Base-by-base conservation (phyloP, 257 asterid species). In the Solanum chmielewskii region DNA sequence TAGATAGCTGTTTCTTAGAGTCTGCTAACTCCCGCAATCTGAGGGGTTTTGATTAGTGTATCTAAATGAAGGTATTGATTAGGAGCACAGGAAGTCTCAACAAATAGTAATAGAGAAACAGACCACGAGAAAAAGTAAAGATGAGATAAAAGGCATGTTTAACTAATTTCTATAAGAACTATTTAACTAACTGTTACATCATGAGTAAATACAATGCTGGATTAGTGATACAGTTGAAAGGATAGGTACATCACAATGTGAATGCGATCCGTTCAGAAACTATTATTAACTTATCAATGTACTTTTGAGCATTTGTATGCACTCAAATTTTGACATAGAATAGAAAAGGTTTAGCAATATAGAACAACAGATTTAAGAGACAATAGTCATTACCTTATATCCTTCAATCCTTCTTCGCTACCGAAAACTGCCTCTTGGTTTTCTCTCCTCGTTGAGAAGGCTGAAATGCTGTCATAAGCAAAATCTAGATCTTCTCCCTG, bases 391-490 rank as follows among this genome's bases (percentile, higher is more conserved):
- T 87, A 97, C 98, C 98, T 91, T 91, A 95, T 97, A 86, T 97
- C 99, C 92, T 97, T 97, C 90, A 97, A 87, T 87, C 99, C 99
- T 95, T 97, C 99, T 91, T 96, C 99, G 86, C 98, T 92, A 88
- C 99, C 99, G 89, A 97, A 97, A 88, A 96, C 98, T 33, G 99
- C 99, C 91, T 95, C 99, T 87, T 97, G 99, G 93, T 94, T 96
- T 94, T 94, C 99, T 88, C 98, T 94, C 91, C 99, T 91, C 83
- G 97, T 91, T 86, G 99, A 97, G 90, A 97, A 97, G 91, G 99
- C 98, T 86, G 99, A 97, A 92, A 97, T 97, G 93, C 99, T 97
- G 86, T 97, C 99, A 89, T 92, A 95, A 88, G 99, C 99, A 89
- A 93, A 96, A 92, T 97, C 99, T 87, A 97, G 93, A 91, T 97